Conservation (phyloP, 1,284 basidiomycete species). For the Fistulina hepatica region DNA sequence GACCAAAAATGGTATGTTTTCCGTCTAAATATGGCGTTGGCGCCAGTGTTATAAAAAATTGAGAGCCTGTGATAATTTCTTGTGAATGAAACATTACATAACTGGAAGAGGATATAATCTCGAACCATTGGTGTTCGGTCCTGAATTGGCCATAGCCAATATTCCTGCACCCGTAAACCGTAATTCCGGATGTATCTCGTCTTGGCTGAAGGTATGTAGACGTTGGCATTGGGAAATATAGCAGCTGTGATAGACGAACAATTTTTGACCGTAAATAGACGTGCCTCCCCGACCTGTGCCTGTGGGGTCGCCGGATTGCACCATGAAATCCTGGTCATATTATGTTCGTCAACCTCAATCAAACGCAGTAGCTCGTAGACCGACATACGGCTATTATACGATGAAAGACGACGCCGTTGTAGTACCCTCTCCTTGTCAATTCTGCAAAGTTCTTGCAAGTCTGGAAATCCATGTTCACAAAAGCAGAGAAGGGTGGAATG, state of each 20-base stretch:
- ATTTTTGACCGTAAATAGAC: conserved; percentile 86
- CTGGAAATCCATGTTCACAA: conserved; percentile 29
- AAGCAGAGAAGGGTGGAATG: conserved; percentile 2
- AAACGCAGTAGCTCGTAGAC: too few relatives aligned
- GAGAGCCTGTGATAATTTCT: conserved; percentile 54
- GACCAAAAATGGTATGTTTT: conserved; percentile 92
- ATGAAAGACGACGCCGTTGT: conserved; percentile 82
- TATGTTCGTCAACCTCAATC: background rate
- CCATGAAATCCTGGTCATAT: conserved; percentile 75
- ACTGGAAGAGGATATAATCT: conserved; percentile 4
- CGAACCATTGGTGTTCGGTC: conserved; percentile 86
- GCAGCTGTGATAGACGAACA: conserved; percentile 37
- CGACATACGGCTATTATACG: conserved; percentile 70
- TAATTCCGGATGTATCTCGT: conserved; percentile 80
- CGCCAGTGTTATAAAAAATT: conserved; percentile 85
- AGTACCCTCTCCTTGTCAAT: conserved; percentile 75
- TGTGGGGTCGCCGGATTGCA: conserved; percentile 90
- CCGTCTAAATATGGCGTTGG: conserved; percentile 89
- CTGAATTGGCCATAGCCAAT: conserved; percentile 93
- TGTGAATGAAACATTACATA: background rate
- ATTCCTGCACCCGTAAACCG: conserved; percentile 95
- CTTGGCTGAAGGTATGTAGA: conserved; percentile 42
- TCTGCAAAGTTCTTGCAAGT: conserved; percentile 93
- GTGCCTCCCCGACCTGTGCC: conserved; percentile 93
- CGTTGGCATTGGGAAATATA: background rate